Base-by-base conservation (phyloP, 2,329 filamentous ascomycete species). In the Colletotrichum sidae region DNA sequence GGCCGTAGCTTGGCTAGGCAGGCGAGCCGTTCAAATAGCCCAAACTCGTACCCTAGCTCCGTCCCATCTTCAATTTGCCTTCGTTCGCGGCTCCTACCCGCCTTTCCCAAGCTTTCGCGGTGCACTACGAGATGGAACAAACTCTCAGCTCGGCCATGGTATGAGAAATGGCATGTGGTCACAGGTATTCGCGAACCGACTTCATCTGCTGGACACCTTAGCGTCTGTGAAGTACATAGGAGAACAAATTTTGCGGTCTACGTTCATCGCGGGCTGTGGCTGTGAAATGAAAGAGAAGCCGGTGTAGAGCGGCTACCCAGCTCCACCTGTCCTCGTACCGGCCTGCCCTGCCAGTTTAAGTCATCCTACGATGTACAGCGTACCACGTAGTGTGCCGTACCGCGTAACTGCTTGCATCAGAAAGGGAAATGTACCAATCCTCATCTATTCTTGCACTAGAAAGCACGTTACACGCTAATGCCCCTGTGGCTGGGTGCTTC, bases 401-500 rank as follows among this genome's bases (percentile, higher is more conserved):
- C 25, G 25, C 25, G n/a, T 47, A 33, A 33, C 12, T n/a, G 38
- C 50, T 17, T 51, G 57, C 39, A 37, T 50, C n/a, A 52, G 52
- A 41, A 42, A 56, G 62, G 17, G 52, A 8, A n/a, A 15, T 8
- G 11, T 45, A 46, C 44, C 25, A 25, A n/a, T 41, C 9, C 38
- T 11, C 46, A 65, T 52, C 39, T 60, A 12, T 49, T 63, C 58
- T 44, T 62, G 46, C 52, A 53, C 25, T 25, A 25, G 4, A 25
- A 25, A 41, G 35, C 17, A 42, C 52, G 63, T 63, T 66, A 63
- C 63, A 66, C 52, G 52, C 58, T 66, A 63, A 53, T 56, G 58
- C 63, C 33, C 52, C 54, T 62, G 63, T 66, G 58, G 47, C 58
- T 52, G 63, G 62, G 39, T 56, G 52, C 63, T 66, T 63, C 58